Evolutionary conservation across 2,329 filamentous ascomycete genomes (phyloP), one percentile per base, ranked within the genome.

Genomic region (Colletotrichum sansevieriae): DNA sequence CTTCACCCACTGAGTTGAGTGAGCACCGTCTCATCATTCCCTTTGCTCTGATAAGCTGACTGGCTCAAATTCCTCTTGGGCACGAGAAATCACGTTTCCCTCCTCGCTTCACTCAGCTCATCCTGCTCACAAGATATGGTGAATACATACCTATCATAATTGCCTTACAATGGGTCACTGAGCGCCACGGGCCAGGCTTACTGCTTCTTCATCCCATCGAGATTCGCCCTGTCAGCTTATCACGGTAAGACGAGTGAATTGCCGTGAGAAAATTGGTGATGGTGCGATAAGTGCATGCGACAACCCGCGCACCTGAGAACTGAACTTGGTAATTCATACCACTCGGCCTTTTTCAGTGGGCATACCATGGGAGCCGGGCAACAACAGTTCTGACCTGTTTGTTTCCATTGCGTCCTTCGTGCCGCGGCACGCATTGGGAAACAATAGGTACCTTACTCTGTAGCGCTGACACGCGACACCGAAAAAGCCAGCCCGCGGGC

Each of bases 381-480:
- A 18, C 41, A 46, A 5, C 22, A 5, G 22, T 29, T 33, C 37
- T 33, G 56, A 25, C 10, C 46, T 54, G 52, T 56, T 29, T 33
- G 20, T 33, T 25, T 25, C 10, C 37, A 25, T 25, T 25, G 22
- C 52, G 61, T 56, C 51, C 55, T n/a, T 44, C 18, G 35, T 44
- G 25, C 22, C 44, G 29, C 41, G 29, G 22, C 29, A 39, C 43
- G 15, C 47, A 46, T 39, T 39, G 29, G 29, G 8, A 29, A 29
- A 29, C 7, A 29, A 29, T 9, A 29, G 29, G 6, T 12, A 46
- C 18, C 18, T 18, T 18, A 18, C 25, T 18, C 22, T 29, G 29
- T 8, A 43, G 22, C 46, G 55, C 41, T 57, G 59, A 39, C 64
- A 67, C 59, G 64, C 59, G 51, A 67, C 65, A 46, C 60, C 39